Evolutionary conservation across 78 protist genomes (phyloP).

Genomic region (Dictyostelium citrinum): DNA sequence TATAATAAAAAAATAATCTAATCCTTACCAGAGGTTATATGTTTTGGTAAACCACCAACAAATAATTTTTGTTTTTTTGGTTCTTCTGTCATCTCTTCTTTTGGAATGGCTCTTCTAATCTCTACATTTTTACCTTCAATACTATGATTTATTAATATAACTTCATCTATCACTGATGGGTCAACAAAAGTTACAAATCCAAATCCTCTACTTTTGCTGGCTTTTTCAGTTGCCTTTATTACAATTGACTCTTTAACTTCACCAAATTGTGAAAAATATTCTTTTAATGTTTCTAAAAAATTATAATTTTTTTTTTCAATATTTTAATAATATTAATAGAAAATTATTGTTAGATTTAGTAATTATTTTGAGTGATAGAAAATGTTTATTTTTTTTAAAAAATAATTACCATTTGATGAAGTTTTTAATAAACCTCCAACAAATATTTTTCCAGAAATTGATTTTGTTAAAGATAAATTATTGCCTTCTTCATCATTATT

Average conservation of each 20-base stretch:
- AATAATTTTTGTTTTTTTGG: conserved; percentile 46
- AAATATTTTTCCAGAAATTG: conserved; percentile 58
- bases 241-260: conserved; percentile 40
- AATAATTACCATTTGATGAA: conserved; percentile 56
- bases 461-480: not conserved
- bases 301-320: not conserved
- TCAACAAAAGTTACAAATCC: conserved; percentile 63
- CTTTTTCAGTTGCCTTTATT: conserved; percentile 45
- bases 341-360: not conserved
- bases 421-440: conserved; percentile 63
- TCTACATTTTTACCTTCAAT: conserved; percentile 57
- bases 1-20: too few species aligned
- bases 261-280: conserved; percentile 44
- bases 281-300: conserved; percentile 33
- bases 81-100: conserved; percentile 59
- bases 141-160: not conserved
- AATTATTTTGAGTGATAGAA: not conserved
- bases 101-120: conserved; percentile 69
- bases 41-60: conserved; percentile 69
- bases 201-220: conserved; percentile 64
- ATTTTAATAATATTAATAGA: not conserved
- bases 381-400: not conserved
- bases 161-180: conserved; percentile 15
- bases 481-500: not conserved
- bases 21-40: not conserved